Evolutionary conservation across 306 rosid genomes (phyloP).

Genomic region (Mucuna pruriens): DNA sequence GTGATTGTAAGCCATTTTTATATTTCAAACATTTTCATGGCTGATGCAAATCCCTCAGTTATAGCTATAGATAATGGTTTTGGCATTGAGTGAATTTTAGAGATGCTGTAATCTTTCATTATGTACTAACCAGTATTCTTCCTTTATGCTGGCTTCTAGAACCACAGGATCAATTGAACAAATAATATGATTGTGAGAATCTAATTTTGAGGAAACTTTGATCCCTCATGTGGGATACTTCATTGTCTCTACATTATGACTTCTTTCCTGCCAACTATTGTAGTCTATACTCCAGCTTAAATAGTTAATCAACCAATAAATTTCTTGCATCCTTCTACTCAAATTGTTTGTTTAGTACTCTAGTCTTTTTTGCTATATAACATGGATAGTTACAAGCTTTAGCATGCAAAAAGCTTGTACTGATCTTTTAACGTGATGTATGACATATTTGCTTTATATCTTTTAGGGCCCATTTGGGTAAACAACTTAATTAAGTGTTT

Average conservation of each 20-base stretch:
- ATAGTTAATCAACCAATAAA: neutral
- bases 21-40: neutral
- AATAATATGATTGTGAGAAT: neutral
- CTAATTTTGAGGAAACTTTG: conserved; percentile 11
- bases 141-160: neutral
- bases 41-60: neutral
- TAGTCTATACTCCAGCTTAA: neutral
- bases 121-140: neutral
- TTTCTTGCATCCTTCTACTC: neutral
- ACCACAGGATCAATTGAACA: conserved; percentile 4
- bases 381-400: neutral
- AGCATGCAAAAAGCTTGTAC: neutral
- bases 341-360: neutral
- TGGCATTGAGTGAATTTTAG: neutral
- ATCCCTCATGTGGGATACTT: neutral
- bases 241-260: neutral
- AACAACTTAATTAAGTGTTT: too few relatives aligned
- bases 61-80: conserved; percentile 4
- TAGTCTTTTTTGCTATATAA: neutral
- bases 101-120: neutral
- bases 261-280: neutral
- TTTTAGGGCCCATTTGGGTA: neutral
- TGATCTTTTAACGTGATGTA: neutral
- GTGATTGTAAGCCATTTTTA: conserved; percentile 14
- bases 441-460: neutral